Conservation (phyloP, 1,139 yeast genomes). For the Sugiyamaella novakii region DNA sequence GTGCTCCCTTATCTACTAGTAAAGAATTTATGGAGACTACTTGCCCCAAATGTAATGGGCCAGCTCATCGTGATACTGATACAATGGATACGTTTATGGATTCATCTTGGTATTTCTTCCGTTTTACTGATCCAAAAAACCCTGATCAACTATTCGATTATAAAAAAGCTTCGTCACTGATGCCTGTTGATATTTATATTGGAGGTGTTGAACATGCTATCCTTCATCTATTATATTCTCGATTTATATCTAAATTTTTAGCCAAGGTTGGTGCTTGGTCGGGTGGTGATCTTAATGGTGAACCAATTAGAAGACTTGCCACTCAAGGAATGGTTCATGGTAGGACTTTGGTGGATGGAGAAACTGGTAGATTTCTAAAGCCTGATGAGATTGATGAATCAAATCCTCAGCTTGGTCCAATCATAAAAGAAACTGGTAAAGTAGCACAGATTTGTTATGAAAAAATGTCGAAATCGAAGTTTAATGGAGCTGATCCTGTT, state of each 20-base stretch:
- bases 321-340: slow-evolving; percentile 99
- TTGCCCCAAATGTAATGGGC: slow-evolving; percentile 79
- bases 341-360: slow-evolving; percentile 72
- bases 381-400: slow-evolving; percentile 65
- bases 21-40: slow-evolving; percentile 69
- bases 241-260: slow-evolving; percentile 82
- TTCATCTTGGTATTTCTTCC: slow-evolving; percentile 92
- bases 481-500: slow-evolving; percentile 90
- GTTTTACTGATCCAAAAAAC: slow-evolving; percentile 79
- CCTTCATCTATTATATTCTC: slow-evolving; percentile 77
- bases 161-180: slow-evolving; percentile 52
- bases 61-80: slow-evolving; percentile 88
- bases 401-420: slow-evolving; percentile 46
- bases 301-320: slow-evolving; percentile 76
- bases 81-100: slow-evolving; percentile 99
- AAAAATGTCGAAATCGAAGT: slow-evolving; percentile 95
- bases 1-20: slow-evolving; percentile 67
- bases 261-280: slow-evolving; percentile 62
- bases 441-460: slow-evolving; percentile 65
- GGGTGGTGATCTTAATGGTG: slow-evolving; percentile 57
- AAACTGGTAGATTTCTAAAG: slow-evolving; percentile 69
- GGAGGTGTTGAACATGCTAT: slow-evolving; percentile 99
- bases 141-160: slow-evolving; percentile 52
- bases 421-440: slow-evolving; percentile 53
- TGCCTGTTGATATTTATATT: slow-evolving; percentile 88